Conservation (phyloP, 441 rosid genomes). For the Gossypium davidsonii region DNA sequence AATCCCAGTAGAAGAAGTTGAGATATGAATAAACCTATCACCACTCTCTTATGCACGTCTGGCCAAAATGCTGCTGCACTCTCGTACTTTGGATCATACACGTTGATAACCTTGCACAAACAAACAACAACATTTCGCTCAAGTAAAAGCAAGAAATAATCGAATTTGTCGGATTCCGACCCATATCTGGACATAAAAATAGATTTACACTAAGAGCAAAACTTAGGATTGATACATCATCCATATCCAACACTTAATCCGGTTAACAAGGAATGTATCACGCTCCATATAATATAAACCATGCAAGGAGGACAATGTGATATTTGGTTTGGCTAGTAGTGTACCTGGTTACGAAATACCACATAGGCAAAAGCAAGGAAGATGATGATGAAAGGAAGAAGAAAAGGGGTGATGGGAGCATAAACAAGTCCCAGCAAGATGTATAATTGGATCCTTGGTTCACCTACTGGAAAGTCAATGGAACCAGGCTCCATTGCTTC, state of each 20-base stretch:
- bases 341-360: conserved; percentile 68
- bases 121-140: background rate
- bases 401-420: conserved; percentile 51
- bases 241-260: too few relatives aligned
- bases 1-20: conserved; percentile 78
- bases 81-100: conserved; percentile 77
- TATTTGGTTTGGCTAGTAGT: background rate
- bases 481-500: conserved; percentile 65
- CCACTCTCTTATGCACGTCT: conserved; percentile 67
- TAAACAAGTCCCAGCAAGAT: conserved; percentile 62
- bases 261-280: too few relatives aligned
- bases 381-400: conserved; percentile 62
- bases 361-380: conserved; percentile 56
- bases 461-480: conserved; percentile 37
- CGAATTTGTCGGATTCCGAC: too few relatives aligned
- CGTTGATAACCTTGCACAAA: conserved; percentile 61
- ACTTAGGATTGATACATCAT: too few relatives aligned
- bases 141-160: background rate
- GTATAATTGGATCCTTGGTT: conserved; percentile 60
- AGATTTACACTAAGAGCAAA: too few relatives aligned
- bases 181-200: too few relatives aligned
- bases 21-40: conserved; percentile 56
- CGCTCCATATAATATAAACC: background rate
- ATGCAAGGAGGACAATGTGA: background rate
- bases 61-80: conserved; percentile 96